Evolutionary conservation across 371 early-diverging fungal genomes (phyloP).

Genomic region (Batkoa obscura): DNA sequence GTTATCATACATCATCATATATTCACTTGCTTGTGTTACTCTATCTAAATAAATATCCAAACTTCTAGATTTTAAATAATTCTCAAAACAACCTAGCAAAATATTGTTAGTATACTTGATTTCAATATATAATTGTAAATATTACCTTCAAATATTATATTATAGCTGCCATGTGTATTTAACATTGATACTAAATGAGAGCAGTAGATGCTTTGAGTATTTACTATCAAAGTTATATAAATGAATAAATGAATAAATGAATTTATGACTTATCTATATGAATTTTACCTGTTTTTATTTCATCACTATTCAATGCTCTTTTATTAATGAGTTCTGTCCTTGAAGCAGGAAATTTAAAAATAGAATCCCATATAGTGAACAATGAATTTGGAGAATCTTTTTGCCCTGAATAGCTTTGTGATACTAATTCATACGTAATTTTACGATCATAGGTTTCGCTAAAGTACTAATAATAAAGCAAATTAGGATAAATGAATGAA

Average conservation of each 20-base stretch:
- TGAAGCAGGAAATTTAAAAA: slow-evolving; percentile 26
- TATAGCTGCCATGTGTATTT: slow-evolving; percentile 39
- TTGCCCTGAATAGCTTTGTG: slow-evolving; percentile 33
- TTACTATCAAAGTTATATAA: slow-evolving; percentile 2
- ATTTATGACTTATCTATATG: no score
- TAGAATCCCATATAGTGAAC: slow-evolving; percentile 57
- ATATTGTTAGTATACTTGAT: not conserved
- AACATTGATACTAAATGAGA: slow-evolving; percentile 25
- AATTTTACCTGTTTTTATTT: no score
- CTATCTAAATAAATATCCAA: slow-evolving; percentile 53
- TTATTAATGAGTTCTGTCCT: not conserved
- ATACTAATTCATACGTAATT: slow-evolving; percentile 35
- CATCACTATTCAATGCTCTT: no score
- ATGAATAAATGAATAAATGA: no score
- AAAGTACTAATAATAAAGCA: slow-evolving; percentile 2
- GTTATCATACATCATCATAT: slow-evolving; percentile 66
- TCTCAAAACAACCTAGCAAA: slow-evolving; percentile 69
- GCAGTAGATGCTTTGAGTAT: slow-evolving; percentile 26
- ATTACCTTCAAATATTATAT: slow-evolving; percentile 61
- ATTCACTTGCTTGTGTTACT: slow-evolving; percentile 40
- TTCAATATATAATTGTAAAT: not conserved
- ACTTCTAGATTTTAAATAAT: slow-evolving; percentile 54
- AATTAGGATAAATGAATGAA: not conserved
- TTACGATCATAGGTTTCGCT: slow-evolving; percentile 7
- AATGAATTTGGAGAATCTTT: slow-evolving; percentile 65